Evolutionary conservation across 148 eudicot genomes (phyloP), one percentile per base, ranked within the genome.

Genomic region (Limonium bicolor): DNA sequence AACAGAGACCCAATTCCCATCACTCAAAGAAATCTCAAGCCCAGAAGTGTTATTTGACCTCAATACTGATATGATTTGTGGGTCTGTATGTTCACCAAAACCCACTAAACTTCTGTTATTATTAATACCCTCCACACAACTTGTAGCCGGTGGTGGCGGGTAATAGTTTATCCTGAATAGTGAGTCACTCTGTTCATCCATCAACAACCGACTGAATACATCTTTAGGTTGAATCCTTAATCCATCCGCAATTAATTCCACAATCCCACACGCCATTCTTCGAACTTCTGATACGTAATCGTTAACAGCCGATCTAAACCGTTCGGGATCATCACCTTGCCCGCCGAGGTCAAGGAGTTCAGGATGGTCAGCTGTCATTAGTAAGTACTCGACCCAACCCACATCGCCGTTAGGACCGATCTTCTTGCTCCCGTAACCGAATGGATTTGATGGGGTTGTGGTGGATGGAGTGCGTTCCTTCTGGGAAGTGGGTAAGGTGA

Each of bases 21-120:
- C 69, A 30, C 14, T 44, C 14, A 69, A 61, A 1, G 58, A 63
- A n/a, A 74, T 69, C 53, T 74, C 69, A n/a, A 69, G 68, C 11
- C 76, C 80, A 0, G 69, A 46, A 13, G 66, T 65, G 57, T 66
- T 69, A 49, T 82, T 82, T 5, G 94, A 82, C 22, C 83, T 27
- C 0, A 70, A 44, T 1, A 73, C 70, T 5, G 93, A 82, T 6
- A 82, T 59, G 0, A 82, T 67, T 28, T 82, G 93, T 4, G 92
- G 92, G 56, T 81, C 92, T 3, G 92, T 81, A 34, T 81, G 92
- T 38, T 77, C 92, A 2, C 92, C 92, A 40, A 81, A 81, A 0
- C 92, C 92, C 0, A 81, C 55, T 62, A 63, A 27, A 50, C 48
- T 66, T 5, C 20, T 16, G 2, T 62, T 66, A 20, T 45, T 70